Base-by-base conservation (phyloP, 441 rosid species). In the Iberis amara region DNA sequence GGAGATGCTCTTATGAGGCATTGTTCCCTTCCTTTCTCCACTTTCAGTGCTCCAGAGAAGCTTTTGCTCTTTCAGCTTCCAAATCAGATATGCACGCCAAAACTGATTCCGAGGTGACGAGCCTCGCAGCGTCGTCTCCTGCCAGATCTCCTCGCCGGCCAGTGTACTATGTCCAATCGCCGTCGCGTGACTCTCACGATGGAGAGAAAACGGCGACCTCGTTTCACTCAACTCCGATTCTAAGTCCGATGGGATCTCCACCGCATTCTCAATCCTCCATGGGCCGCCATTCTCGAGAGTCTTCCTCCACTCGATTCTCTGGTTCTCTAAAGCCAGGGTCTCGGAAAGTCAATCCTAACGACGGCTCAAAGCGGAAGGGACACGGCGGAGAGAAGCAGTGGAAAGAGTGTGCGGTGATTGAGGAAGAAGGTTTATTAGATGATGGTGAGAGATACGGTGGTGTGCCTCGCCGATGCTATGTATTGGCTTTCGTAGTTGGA, bases 191-290 rank as follows among this genome's bases (percentile, higher is more conserved):
- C 65, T 91, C 96, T 9, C 97, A 81, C 77, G 99, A 92, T 54
- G 97, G 99, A 9, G 99, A 89, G 73, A 92, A 92, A 62, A 86
- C 97, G 0, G 62, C 95, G 8, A 79, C 88, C 1, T 92, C 99
- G 12, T 82, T 92, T 47, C 99, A 89, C 40, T 92, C 97, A n/a
- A 83, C 99, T 2, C 95, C 96, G 27, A 83, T 81, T 11, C 76
- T 91, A 58, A 83, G 94, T 60, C 99, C 97, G 44, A 60, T 71
- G 71, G 96, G 88, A 1, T 92, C 97, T 21, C 96, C 97, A 0
- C 99, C 96, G 0, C 97, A 86, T 57, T 92, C 99, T 24, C 89
- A 86, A 44, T 86, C 95, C 26, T 88, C 96, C 57, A 75, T 88
- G 26, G 90, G 85, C 1, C 90, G 73, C 37, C 98, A 85, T 77